Evolutionary conservation across 1,284 basidiomycete genomes (phyloP), one percentile per base, ranked within the genome.

Genomic region (Heterobasidion occidentale): DNA sequence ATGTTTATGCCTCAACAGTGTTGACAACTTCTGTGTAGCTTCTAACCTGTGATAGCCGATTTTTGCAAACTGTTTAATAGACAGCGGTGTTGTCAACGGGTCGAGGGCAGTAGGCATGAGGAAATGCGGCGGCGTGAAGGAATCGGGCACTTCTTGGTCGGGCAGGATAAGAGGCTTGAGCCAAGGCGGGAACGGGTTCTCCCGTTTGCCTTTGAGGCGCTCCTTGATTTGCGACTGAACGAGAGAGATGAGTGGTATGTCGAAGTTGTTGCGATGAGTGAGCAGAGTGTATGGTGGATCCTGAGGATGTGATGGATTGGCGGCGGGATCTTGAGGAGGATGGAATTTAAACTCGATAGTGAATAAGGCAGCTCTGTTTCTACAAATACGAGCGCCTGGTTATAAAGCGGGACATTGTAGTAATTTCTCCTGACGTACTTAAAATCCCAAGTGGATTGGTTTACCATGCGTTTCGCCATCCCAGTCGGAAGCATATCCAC

Each of bases 401-500:
- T 27, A 27, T 6, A 27, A 6, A 14, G 14, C 14, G 15, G 45
- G 34, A 14, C 42, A 8, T 14, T 36, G 35, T 52, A 27, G 27
- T 27, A 27, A 4, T 27, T 27, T 27, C 27, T 27, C 27, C 27
- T 27, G 42, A 77, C 82, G 67, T 70, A 92, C 92, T 81, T 91
- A 65, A 76, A 74, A 71, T 93, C 87, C 83, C 88, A 93, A 46
- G 76, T 78, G 9, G 90, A 92, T 68, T 91, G 88, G 68, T 93
- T 94, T 56, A 78, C 63, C 61, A 78, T 84, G 60, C 84, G 75
- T 60, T 82, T 75, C 63, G 88, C 86, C 92, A 95, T 95, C n/a
- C 92, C 92, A 36, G 77, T 69, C 0, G 92, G 83, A 51, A 94
- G 76, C 56, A 90, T 64, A 47, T 91, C 88, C 67, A 94, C 78